phyloP scores from a whole-genome alignment of 805 yeast genomes.

The Spathaspora sp. region DNA sequence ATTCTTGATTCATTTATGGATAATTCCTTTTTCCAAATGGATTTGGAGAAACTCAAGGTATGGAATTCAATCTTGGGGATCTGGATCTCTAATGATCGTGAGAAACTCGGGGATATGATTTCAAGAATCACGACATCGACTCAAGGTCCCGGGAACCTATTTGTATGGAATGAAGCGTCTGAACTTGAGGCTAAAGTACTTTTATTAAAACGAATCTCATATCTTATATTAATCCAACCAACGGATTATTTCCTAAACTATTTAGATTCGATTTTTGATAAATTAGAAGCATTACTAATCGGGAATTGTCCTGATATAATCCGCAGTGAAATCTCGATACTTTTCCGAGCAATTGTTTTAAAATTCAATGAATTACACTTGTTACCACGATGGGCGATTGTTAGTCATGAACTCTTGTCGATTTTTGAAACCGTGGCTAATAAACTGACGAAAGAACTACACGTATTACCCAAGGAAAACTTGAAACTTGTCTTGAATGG shows the following conservation, averaged over 20 bases:
- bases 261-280: constrained; percentile 43
- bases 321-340: constrained; percentile 44
- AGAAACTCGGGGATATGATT: constrained; percentile 43
- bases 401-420: constrained; percentile 57
- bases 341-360: constrained; percentile 64
- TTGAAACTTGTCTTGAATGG: constrained; percentile 49
- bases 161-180: constrained; percentile 66
- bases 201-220: constrained; percentile 61
- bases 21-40: constrained; percentile 44
- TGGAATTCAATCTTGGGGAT: constrained; percentile 57
- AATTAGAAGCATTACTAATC: constrained; percentile 30
- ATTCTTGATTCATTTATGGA: constrained; percentile 68
- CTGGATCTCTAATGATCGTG: constrained; percentile 68
- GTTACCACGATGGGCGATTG: constrained; percentile 63
- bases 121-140: constrained; percentile 32
- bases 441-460: constrained; percentile 19
- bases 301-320: constrained; percentile 29
- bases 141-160: constrained; percentile 49
- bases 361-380: constrained; percentile 63
- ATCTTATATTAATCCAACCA: constrained; percentile 59
- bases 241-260: constrained; percentile 51
- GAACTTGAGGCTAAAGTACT: constrained; percentile 52
- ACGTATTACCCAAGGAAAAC: constrained; percentile 31
- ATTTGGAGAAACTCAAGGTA: constrained; percentile 6
- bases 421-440: constrained; percentile 40